Conservation (phyloP, 208 protist species). For the Trypanosoma congolense region DNA sequence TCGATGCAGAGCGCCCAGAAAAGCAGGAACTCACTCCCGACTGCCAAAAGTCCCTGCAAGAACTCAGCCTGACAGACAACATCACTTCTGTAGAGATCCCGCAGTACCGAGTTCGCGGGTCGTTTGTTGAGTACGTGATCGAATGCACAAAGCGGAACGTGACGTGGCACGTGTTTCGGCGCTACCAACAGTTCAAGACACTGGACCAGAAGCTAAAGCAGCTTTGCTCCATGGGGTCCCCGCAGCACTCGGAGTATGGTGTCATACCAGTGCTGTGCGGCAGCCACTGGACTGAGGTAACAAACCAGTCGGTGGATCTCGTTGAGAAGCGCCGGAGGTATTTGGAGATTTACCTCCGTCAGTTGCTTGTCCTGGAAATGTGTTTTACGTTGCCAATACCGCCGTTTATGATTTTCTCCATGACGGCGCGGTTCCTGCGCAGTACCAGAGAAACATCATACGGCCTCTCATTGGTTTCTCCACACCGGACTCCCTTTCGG, state of each 20-base stretch:
- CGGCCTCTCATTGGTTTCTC: conserved; percentile 26
- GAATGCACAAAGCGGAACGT: conserved; percentile 35
- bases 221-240: conserved; percentile 30
- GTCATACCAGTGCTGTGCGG: conserved; percentile 72
- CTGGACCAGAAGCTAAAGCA: conserved; percentile 64
- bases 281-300: conserved; percentile 84
- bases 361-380: conserved; percentile 73
- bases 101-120: conserved; percentile 57
- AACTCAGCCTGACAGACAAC: conserved; percentile 9
- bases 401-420: conserved; percentile 75
- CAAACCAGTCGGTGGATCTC: conserved; percentile 76
- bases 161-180: conserved; percentile 64
- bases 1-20: conserved; percentile 4
- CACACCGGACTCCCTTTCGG: not conserved
- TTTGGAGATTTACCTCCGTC: conserved; percentile 82
- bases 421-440: conserved; percentile 63
- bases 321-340: conserved; percentile 71
- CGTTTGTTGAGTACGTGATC: conserved; percentile 73
- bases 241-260: conserved; percentile 60
- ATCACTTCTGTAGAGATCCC: conserved; percentile 52
- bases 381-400: conserved; percentile 68
- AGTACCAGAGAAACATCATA: conserved; percentile 5
- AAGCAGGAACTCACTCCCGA: conserved; percentile 6
- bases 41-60: conserved; percentile 7
- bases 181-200: conserved; percentile 80